Evolutionary conservation across 768 basidiomycete species (phyloP), one percentile per base, ranked within the genome.

Genomic region (Infundibulicybe gibba): DNA sequence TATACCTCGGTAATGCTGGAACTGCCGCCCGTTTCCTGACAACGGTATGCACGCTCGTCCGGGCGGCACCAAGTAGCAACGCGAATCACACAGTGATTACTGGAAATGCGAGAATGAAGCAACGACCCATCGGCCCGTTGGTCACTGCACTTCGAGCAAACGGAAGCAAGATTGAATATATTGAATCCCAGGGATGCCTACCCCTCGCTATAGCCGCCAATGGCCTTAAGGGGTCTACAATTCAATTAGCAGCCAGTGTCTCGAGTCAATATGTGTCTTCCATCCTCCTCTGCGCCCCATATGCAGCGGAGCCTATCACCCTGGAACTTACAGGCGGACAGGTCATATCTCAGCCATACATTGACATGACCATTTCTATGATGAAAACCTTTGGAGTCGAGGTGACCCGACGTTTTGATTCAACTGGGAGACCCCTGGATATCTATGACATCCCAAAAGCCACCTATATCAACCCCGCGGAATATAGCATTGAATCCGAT

Each of bases 291-390:
- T 97, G 94, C 61, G 94, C 97, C 0, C 97, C 95, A 2, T 99
- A 98, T 60, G 94, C 95, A 1, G 57, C 65, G 21, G 74, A 90
- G 59, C 75, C 87, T n/a, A 80, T 97, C 49, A 85, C 83, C 2
- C 83, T 98, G 44, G 88, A 97, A 67, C 79, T 99, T 51, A 87
- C 81, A 0, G 97, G 95, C 10, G 95, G 93, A 0, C 85, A 90
- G 49, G 97, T 98, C 60, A 97, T 99, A 62, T 97, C 93, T 5
- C 95, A 98, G 68, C 94, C 94, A 0, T 99, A 98, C 71, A 98
- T 99, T 65, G 94, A 99, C 69, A 97, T 98, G 97, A 98, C 97
- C 8, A 87, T 97, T 55, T 84, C 93, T 8, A 97, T 99, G 87
- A 98, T 99, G 97, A 75, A 75, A 51, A 81, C 87, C 6, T 99